Conservation (phyloP, 2,329 filamentous ascomycete species). For the Colletotrichum kahawae region DNA sequence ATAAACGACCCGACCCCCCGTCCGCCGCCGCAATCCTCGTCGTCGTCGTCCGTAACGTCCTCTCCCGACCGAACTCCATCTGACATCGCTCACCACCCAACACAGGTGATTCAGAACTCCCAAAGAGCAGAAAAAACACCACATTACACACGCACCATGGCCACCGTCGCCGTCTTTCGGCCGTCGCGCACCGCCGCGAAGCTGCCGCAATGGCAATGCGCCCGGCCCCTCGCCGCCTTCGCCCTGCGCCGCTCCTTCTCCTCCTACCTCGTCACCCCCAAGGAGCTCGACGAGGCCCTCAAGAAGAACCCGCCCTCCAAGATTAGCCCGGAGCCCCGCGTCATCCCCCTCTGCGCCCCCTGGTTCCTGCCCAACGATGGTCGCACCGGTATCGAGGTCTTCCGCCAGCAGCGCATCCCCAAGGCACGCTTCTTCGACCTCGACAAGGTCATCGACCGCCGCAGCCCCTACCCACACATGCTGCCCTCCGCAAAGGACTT, state of each 20-base stretch:
- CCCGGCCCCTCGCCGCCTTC: conserved; percentile 38
- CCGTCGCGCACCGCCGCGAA: conserved; percentile 40
- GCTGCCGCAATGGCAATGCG: conserved; percentile 39
- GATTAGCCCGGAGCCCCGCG: conserved; percentile 80
- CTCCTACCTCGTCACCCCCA: conserved; percentile 85
- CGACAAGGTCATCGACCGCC: conserved; percentile 86
- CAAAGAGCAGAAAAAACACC: background rate
- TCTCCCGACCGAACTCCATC: background rate
- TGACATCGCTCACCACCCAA: background rate
- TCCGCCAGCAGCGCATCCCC: conserved; percentile 83
- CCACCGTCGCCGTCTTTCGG: conserved; percentile 46
- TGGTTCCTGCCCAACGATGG: conserved; percentile 97
- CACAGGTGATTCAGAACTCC: background rate
- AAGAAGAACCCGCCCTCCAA: conserved; percentile 79
- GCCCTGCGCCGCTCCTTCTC: conserved; percentile 61
- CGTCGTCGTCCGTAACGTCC: background rate
- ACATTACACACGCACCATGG: conserved; percentile 40
- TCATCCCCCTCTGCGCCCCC: conserved; percentile 87
- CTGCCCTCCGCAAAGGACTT: conserved; percentile 83
- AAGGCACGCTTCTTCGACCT: conserved; percentile 95
- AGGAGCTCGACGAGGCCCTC: conserved; percentile 80
- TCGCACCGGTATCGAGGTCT: conserved; percentile 80
- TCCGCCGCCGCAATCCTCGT: background rate
- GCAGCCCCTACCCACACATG: conserved; percentile 95
- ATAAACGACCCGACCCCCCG: conserved; percentile 3